These are phyloP conservation scores for Collybiopsis confluens DNA, from an alignment of 768 basidiomycete species.

Conservation along the genomic window DNA sequence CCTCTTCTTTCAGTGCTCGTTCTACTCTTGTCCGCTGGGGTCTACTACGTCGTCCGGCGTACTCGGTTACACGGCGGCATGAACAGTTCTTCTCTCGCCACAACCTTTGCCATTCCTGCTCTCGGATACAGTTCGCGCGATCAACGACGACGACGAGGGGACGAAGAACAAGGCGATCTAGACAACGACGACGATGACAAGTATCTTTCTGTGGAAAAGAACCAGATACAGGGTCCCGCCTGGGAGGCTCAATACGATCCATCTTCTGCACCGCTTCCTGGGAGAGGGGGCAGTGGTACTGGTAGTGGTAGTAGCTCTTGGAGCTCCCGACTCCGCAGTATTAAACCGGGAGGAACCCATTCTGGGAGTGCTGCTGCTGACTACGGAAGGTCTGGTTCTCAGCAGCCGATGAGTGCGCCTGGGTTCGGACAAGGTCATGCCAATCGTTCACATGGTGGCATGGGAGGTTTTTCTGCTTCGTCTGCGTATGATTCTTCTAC, in stretches of 20 bases:
- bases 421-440: background rate
- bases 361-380: conserved; percentile 4
- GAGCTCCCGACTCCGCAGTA: conserved; percentile 1
- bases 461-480: background rate
- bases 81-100: background rate
- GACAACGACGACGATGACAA: background rate
- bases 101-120: background rate
- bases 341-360: background rate
- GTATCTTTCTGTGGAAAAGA: conserved; percentile 3
- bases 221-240: background rate
- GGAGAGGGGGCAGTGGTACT: background rate
- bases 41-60: conserved; percentile 1
- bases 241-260: conserved; percentile 5
- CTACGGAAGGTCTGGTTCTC: background rate
- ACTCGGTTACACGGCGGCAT: background rate
- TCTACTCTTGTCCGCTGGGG: background rate
- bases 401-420: background rate
- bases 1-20: background rate
- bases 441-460: too few species aligned
- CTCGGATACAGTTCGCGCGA: background rate
- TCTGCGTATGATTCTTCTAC: background rate
- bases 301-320: background rate
- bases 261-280: background rate
- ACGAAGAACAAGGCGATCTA: background rate
- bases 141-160: background rate